phyloP scores from a whole-genome alignment of 1,284 basidiomycete species.

The Jaminaea rosea region DNA sequence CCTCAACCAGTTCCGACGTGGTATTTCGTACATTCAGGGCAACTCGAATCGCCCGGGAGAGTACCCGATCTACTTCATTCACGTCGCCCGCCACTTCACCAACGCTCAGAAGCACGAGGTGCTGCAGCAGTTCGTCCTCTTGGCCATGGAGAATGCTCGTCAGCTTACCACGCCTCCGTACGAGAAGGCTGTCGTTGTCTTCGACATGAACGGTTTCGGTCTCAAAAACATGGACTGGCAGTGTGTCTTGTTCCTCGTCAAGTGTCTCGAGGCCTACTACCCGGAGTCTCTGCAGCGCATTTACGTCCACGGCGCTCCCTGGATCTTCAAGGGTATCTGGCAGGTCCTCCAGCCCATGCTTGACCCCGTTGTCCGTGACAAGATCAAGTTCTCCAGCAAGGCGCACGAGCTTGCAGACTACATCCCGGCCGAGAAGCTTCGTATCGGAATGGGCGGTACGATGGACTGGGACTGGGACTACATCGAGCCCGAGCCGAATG shows the following conservation, averaged over 20 bases:
- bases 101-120: constrained; percentile 44
- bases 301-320: constrained; percentile 45
- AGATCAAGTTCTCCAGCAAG: constrained; percentile 45
- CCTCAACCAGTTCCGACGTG: constrained; percentile 45
- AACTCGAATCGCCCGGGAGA: constrained; percentile 36
- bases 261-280: constrained; percentile 47
- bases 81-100: constrained; percentile 45
- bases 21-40: constrained; percentile 47
- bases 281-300: constrained; percentile 47
- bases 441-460: constrained; percentile 45
- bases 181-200: constrained; percentile 42
- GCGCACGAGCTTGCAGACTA: constrained; percentile 39
- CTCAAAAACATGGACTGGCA: constrained; percentile 48
- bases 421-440: constrained; percentile 31
- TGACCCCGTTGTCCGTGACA: constrained; percentile 44
- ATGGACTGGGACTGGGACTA: constrained; percentile 47
- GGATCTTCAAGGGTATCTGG: constrained; percentile 48
- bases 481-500: constrained; percentile 39
- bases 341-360: constrained; percentile 44
- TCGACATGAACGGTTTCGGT: constrained; percentile 45
- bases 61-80: constrained; percentile 46
- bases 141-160: constrained; percentile 43
- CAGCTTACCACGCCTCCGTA: constrained; percentile 40
- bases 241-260: constrained; percentile 39
- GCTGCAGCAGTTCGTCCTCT: constrained; percentile 44